Percentiles rank a stretch among this genome's conserved stretches.
Conservation (phyloP, 2,329 filamentous ascomycete species). For the Phialophora macrospora region DNA sequence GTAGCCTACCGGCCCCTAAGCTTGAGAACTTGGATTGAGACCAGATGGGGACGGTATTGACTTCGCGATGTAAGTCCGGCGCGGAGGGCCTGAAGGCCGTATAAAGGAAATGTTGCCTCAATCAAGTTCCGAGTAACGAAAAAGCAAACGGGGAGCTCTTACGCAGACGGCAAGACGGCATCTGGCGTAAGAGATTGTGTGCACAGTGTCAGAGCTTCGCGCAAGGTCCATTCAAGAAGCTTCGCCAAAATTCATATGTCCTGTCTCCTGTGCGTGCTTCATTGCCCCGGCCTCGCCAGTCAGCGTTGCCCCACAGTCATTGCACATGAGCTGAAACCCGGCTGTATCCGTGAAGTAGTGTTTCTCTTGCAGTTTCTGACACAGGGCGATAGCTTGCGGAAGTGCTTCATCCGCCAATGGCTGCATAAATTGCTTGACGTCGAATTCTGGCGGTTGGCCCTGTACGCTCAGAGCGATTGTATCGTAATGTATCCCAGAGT, state of each 20-base stretch:
- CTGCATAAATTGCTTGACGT: slow-evolving; percentile 74
- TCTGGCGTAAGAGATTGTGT: background rate
- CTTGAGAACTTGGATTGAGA: background rate
- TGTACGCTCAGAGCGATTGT: slow-evolving; percentile 76
- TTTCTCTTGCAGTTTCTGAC: slow-evolving; percentile 67
- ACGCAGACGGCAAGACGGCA: background rate
- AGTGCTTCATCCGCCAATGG: slow-evolving; percentile 58
- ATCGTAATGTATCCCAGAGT: slow-evolving; percentile 93
- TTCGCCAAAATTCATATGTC: slow-evolving; percentile 58
- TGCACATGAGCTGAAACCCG: slow-evolving; percentile 78
- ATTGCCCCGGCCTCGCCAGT: slow-evolving; percentile 54
- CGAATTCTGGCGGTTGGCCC: slow-evolving; percentile 70
- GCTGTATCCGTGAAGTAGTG: slow-evolving; percentile 91
- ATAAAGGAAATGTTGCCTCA: too few species aligned
- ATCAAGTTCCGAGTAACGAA: background rate
- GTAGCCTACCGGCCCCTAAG: background rate
- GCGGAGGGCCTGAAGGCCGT: background rate
- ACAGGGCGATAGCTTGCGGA: slow-evolving; percentile 67
- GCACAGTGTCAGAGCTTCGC: background rate
- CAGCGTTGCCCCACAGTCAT: slow-evolving; percentile 56
- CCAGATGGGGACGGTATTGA: background rate
- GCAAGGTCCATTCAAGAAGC: slow-evolving; percentile 35
- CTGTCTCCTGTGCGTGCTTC: slow-evolving; percentile 53
- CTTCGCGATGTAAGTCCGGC: background rate
- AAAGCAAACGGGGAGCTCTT: background rate